Evolutionary conservation across 331 rosid species (phyloP), one percentile per base, ranked within the genome.

Genomic region (Cydonia oblonga): DNA sequence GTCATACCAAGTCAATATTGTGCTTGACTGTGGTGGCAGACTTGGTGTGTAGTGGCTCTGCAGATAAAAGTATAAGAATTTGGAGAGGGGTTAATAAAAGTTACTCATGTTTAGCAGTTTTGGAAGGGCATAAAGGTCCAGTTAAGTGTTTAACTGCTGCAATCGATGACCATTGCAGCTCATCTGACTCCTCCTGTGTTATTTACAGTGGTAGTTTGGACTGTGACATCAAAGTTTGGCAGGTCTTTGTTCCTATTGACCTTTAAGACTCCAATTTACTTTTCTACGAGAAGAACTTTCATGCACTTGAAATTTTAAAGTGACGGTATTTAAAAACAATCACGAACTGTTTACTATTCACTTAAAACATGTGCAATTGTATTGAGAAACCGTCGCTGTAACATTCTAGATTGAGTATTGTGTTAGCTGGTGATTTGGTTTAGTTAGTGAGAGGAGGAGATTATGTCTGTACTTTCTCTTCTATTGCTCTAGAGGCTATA

Each of bases 141-240:
- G 85, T 93, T 51, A 93, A 93, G 83, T 80, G 90, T 72, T 64
- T 93, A 60, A 84, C 86, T 35, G 91, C 92, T 4, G 78, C 68
- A 30, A 22, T 80, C 66, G 80, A 84, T 68, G 81, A 82, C 63
- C 68, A 9, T 10, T 42, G 64, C 62, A 52, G 52, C 51, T 60
- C 76, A 2, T 76, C 86, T 0, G 78, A 83, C 13, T 40, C 60
- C 3, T 78, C 88, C 35, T 76, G 64, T 57, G 62, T 87, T 64
- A 80, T 93, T 69, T 93, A 89, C 61, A 93, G 98, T 79, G 88
- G 87, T 29, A 76, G 98, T 70, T 88, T 93, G 89, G 97, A 93
- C 72, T 84, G 87, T 59, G 86, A 86, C 73, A 68, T 93, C 46
- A 93, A 87, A 81, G 90, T 84, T 14, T 93, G 98, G 98, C 83